Evolutionary conservation across 2,329 filamentous ascomycete genomes (phyloP), one percentile per base, ranked within the genome.

Genomic region (Aspergillus puulaauensis): DNA sequence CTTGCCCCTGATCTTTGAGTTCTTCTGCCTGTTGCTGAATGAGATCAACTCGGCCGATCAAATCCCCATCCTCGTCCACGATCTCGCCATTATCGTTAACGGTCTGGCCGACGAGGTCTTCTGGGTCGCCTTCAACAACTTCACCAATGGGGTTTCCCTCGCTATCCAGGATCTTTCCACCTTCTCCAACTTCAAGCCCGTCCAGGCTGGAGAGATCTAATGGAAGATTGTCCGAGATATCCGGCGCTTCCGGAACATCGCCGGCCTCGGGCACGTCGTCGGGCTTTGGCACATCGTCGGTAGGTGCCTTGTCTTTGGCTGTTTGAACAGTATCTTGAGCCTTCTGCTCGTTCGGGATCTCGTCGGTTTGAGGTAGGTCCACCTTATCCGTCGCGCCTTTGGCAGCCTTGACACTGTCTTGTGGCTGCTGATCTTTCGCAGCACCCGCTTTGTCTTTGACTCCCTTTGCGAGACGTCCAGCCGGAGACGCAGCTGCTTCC

Each of bases 71-170:
- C 11, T 58, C 52, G 15, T 54, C 52, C 2, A 58, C 12, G 15
- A 54, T 48, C 23, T 58, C 56, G 4, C 56, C 56, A 35, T 49
- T 15, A 3, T n/a, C 45, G n/a, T 58, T 54, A 12, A 77, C 66
- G 15, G 68, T 69, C 46, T 76, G 72, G 3, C 76, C 76, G 44
- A 75, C 70, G 2, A 79, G 69, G 47, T 78, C 75, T 24, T 71
- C 70, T 0, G 74, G 68, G 27, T 78, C 73, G 1, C 76, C 76
- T 58, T 79, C 75, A 7, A 74, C 68, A 8, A 79, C 68, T 21
- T 72, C 65, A 21, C 75, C 76, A 21, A 79, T 58, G 0, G 70
- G 64, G 6, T 68, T 70, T 0, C 75, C 76, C 19, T 72, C 64
- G 6, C 71, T 44, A 33, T 72, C 73, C 1, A 73, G 58, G 17